phyloP scores from a whole-genome alignment of 2,329 filamentous ascomycete species.

The Talaromyces funiculosus region DNA sequence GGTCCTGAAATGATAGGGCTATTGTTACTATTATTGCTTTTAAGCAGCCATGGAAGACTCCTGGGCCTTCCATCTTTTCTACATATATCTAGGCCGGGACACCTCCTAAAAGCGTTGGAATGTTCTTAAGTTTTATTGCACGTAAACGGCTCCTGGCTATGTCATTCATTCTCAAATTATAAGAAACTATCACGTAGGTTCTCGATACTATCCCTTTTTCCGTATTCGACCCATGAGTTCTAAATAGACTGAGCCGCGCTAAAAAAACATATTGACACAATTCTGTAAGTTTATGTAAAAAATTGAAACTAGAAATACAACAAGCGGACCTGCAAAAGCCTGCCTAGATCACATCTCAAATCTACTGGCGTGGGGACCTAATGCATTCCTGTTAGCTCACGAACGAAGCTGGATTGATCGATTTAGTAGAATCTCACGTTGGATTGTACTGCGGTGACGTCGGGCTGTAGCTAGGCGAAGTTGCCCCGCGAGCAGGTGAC shows the following conservation, averaged over 20 bases:
- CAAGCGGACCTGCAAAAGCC: conserved; percentile 16
- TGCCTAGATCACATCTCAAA: conserved; percentile 20
- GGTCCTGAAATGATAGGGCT: no score
- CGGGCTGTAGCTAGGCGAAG: conserved; percentile 40
- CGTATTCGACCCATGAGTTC: neutral
- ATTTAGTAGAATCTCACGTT: conserved; percentile 30
- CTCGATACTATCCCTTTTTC: neutral
- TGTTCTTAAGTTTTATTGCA: neutral
- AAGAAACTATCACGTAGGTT: neutral
- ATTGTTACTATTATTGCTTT: no score
- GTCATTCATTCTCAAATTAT: neutral
- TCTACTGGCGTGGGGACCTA: conserved; percentile 40
- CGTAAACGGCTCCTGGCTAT: neutral
- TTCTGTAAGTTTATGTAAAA: conserved; percentile 20
- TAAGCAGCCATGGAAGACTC: neutral
- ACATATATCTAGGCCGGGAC: neutral
- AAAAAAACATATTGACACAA: neutral
- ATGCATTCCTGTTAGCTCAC: neutral
- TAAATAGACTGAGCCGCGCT: neutral
- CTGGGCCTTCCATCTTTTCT: no score
- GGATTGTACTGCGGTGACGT: conserved; percentile 41
- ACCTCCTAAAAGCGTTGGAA: neutral
- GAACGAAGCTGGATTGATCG: neutral
- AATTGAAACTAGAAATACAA: conserved; percentile 35
- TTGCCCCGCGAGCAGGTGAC: conserved; percentile 33